These are phyloP conservation scores for Dunaliella sp. DNA, from an alignment of 139 green algal genomes.

Conservation along the genomic window DNA sequence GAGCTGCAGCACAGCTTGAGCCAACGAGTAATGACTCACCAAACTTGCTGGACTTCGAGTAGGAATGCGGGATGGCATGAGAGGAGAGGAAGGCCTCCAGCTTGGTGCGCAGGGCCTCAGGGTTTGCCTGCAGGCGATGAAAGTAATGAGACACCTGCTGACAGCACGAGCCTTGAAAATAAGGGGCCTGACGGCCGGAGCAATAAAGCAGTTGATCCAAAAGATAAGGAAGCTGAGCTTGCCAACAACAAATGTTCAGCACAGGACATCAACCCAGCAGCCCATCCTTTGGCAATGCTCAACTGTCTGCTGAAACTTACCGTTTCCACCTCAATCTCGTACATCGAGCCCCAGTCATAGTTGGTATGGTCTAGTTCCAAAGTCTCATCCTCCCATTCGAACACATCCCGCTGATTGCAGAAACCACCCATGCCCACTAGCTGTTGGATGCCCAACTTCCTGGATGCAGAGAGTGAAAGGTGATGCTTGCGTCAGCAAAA, in stretches of 20 bases:
- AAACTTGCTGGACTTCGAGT: conserved; percentile 84
- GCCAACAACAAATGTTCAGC: too few species aligned
- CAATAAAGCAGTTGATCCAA: too few species aligned
- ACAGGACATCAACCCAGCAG: too few species aligned
- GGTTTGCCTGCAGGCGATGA: conserved; percentile 56
- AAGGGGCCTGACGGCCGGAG: too few species aligned
- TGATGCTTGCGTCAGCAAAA: too few species aligned
- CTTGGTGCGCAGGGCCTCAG: conserved; percentile 64
- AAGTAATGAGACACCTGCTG: background rate
- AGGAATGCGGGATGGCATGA: conserved; percentile 61
- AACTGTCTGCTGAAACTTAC: too few species aligned
- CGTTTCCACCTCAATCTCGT: conserved; percentile 90
- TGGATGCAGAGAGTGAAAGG: too few species aligned
- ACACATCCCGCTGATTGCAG: conserved; percentile 78
- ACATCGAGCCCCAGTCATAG: conserved; percentile 83
- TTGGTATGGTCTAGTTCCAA: conserved; percentile 90
- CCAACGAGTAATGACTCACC: too few species aligned
- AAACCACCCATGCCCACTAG: conserved; percentile 88
- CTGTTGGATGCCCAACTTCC: background rate
- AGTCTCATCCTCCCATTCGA: conserved; percentile 70
- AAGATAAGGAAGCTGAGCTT: too few species aligned
- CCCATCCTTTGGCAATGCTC: too few species aligned
- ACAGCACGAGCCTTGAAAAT: too few species aligned
- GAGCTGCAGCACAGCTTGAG: too few species aligned
- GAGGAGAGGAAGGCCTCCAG: conserved; percentile 66